Base-by-base conservation (phyloP, 345 rosid genomes). In the sweet orange (Citrus sinensis) region DNA sequence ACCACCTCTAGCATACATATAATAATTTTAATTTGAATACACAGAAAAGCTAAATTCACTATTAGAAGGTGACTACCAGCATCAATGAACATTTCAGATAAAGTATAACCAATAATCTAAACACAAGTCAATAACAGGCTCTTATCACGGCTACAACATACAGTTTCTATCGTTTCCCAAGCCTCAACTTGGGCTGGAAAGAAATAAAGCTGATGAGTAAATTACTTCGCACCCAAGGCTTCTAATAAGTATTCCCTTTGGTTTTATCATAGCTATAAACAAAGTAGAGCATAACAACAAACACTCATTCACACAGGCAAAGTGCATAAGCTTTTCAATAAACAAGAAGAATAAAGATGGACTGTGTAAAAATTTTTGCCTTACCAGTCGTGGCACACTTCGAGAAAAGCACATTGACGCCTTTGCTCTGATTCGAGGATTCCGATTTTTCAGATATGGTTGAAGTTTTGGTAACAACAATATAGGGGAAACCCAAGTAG, bases 401-500 rank as follows among this genome's bases (percentile, higher is more conserved):
- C 93, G 84, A 78, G 90, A 87, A 80, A 91, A 90, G 90, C 90
- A 93, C 89, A 89, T 86, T 9, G 98, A 92, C 24, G 99, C 97
- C 82, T 92, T 96, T 56, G 99, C 98, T 75, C 98, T 88, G 86
- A 93, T 85, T 80, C 97, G 90, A 75, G 98, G 98, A 86, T 91
- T 96, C 87, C 88, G 87, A 81, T 94, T 71, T 83, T 92, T 92
- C 63, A 96, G 89, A 83, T 92, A 83, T 17, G 98, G 97, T 88
- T 91, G 91, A 78, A 95, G 83, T 86, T 95, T 93, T 29, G 92
- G 93, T 49, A 93, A 78, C 78, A 93, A 73, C 73, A 83, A 73
- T 11, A 61, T 40, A 65, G 98, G 94, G 77, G 99, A 89, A 71
- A 96, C 78, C 67, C 83, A 87, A 62, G 90, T 86, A 17, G 97